A percentile compares a stretch with the other conserved stretches of the same genome.
These are phyloP conservation scores for Wickerhamomyces ciferrii DNA, from an alignment of 805 yeast species.

Conservation along the genomic window DNA sequence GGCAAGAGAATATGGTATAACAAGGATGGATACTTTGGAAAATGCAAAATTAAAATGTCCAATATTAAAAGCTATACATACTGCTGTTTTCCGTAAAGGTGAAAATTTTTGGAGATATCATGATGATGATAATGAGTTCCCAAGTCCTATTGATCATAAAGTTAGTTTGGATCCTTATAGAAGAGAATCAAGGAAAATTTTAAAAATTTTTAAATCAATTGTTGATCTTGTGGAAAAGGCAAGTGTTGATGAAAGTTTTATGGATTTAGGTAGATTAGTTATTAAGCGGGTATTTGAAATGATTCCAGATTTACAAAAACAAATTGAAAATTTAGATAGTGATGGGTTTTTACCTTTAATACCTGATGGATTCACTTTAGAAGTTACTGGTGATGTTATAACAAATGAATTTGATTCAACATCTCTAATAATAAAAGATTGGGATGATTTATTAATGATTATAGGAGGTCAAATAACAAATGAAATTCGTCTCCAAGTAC, in stretches of 20 bases:
- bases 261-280: constrained; percentile 74
- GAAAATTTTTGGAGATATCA: constrained; percentile 78
- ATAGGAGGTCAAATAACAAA: constrained; percentile 59
- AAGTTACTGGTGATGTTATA: constrained; percentile 10
- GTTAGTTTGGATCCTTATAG: constrained; percentile 91
- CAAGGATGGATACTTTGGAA: constrained; percentile 67
- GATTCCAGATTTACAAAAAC: constrained; percentile 40
- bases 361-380: constrained; percentile 32
- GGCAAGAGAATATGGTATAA: constrained; percentile 79
- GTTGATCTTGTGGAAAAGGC: constrained; percentile 85
- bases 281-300: constrained; percentile 33
- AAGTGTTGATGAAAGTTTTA: constrained; percentile 88
- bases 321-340: constrained; percentile 8
- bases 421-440: constrained; percentile 37
- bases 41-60: constrained; percentile 78
- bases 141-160: constrained; percentile 62
- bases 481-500: constrained; percentile 49
- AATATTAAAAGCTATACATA: constrained; percentile 72
- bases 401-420: constrained; percentile 9
- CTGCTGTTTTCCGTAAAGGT: constrained; percentile 89
- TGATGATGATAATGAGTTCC: constrained; percentile 43
- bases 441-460: constrained; percentile 77
- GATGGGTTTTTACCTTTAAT: constrained; percentile 38
- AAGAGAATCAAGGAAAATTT: constrained; percentile 76
- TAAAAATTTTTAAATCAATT: constrained; percentile 52